Base-by-base conservation (phyloP, 2,329 filamentous ascomycete species). In the Macrophomina tecta region DNA sequence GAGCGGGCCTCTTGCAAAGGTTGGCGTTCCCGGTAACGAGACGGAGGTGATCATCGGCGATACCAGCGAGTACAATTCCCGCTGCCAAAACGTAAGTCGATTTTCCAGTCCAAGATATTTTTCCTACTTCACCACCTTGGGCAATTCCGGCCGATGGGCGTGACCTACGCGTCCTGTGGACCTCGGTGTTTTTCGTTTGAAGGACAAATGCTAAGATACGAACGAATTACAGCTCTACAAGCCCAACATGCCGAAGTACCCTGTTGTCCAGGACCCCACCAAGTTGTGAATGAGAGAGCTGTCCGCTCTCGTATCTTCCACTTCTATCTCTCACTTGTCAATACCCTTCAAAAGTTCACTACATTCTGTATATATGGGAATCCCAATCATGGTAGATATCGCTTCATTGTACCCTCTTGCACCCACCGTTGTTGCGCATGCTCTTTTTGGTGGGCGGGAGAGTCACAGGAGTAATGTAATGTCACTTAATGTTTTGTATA, bases 21-120 rank as follows among this genome's bases (percentile, higher is more conserved):
- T 80, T 16, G 78, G 78, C 18, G 73, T 79, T 2, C 73, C 76
- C n/a, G 78, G 72, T 1, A 74, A 78, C 18, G 76, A 78, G 69
- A 68, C 75, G 45, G 72, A 73, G 14, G 66, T 75, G 18, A 70
- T 78, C 65, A 45, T 70, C 51, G 74, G 71, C 1, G 69, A 69
- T 1, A 77, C 75, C 1, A 71, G 68, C 5, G 78, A 79, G 30
- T 78, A 72, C 64, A 79, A 80, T 58, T 68, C 56, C 23, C 72
- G 71, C 14, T 80, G 78, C 66, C 74, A 79, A 66, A 65, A 68
- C 70, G 76, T 67, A 75, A 73, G 58, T 72, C 40, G 42, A 1
- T 23, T 23, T 23, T 23, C 23, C 9, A 14, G 5, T 14, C n/a
- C 23, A 30, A 40, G 2, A 5, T 23, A 42, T 34, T 14, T 5